Conservation (phyloP, 305 asterid genomes). For the Withania somnifera region DNA sequence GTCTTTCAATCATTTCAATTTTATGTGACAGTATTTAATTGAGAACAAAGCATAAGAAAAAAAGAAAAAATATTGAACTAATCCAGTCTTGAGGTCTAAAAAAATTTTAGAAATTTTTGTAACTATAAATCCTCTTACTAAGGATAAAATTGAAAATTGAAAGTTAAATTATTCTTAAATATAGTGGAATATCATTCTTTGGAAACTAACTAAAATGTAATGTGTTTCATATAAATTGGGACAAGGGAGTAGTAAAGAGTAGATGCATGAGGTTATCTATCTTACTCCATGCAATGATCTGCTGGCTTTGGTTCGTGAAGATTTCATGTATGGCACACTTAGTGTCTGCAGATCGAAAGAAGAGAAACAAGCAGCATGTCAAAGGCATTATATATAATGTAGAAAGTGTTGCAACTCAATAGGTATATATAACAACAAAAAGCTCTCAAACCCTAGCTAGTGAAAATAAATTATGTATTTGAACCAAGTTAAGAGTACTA, state of each 20-base stretch:
- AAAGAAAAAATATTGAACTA: not conserved
- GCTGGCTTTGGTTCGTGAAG: conserved; percentile 41
- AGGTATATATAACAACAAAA: not conserved
- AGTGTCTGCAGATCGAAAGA: conserved; percentile 51
- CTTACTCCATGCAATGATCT: conserved; percentile 52
- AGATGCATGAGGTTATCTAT: not conserved
- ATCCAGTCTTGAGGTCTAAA: not conserved
- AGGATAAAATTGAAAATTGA: not conserved
- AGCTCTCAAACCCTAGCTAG: not conserved
- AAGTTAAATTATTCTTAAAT: not conserved
- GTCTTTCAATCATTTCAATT: not conserved
- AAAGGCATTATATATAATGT: not conserved
- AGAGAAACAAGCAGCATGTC: not conserved
- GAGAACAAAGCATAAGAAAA: not conserved
- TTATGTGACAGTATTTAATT: not conserved
- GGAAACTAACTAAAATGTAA: not conserved
- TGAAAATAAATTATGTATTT: not conserved
- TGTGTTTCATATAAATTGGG: not conserved
- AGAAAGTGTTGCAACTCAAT: no score
- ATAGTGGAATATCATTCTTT: not conserved
- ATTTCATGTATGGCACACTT: conserved; percentile 82
- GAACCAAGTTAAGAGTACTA: not conserved
- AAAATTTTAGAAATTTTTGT: not conserved
- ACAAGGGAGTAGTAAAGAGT: not conserved
- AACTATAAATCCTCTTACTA: not conserved